Base-by-base conservation (phyloP, 2,329 filamentous ascomycete genomes). In the Pseudogymnoascus sp. region DNA sequence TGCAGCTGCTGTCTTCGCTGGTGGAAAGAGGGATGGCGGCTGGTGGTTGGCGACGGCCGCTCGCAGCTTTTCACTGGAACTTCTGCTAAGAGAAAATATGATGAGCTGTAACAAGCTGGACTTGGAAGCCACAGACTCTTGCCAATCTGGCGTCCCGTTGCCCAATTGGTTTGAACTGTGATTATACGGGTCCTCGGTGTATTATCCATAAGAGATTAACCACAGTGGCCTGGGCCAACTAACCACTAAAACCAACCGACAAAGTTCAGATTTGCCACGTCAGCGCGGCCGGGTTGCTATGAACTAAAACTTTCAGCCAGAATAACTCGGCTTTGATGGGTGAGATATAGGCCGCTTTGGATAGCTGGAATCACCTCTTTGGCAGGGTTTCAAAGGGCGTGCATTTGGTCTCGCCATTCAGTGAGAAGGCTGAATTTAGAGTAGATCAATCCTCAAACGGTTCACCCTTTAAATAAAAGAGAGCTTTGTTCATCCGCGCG, bases 1-100 rank as follows among this genome's bases (percentile, higher is more conserved):
- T 64, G 59, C 44, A n/a, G n/a, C n/a, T n/a, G 62, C 16, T 63
- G 62, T 62, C 62, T 47, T 61, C 62, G 6, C 38, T 62, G 19
- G 37, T 26, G n/a, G 47, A 42, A 65, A 59, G 44, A 62, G 47
- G 37, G 53, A 56, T 42, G 59, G 63, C 40, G 24, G 59, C 61
- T 31, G 8, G 5, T 44, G 40, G 4, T 21, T 44, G 40, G 40
- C 40, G 40, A 44, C 40, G 16, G 10, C 40, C 4, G 40, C 40
- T 21, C 40, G 16, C 16, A 44, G 40, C 40, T 44, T 44, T 44
- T 8, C 16, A 21, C 40, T 44, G 16, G 40, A 44, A 44, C 40
- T 44, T 44, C 40, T 44, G 40, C 19, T 24, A 44, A 44, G 40
- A 44, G 40, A 44, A 44, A 44, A 44, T 44, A 44, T 44, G 40